Percentiles rank a stretch among this genome's conserved stretches.
Conservation (phyloP, 73 alveolate species). For the Diophrys appendiculata region DNA sequence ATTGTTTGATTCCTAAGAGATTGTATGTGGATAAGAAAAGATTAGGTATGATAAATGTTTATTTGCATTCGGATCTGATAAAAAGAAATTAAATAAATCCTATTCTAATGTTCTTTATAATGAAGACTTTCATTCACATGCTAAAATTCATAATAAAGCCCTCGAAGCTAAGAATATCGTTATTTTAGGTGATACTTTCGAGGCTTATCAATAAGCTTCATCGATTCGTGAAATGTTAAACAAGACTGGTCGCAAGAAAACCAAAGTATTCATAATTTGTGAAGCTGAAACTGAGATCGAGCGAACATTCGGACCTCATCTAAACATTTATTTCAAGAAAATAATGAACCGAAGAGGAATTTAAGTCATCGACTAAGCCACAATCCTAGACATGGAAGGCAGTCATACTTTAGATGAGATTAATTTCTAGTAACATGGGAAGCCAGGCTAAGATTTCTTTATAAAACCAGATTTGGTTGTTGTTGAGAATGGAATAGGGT, state of each 20-base stretch:
- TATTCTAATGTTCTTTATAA: slow-evolving; percentile 47
- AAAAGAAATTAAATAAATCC: slow-evolving; percentile 3
- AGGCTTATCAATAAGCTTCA: slow-evolving; percentile 50
- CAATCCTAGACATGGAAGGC: slow-evolving; percentile 22
- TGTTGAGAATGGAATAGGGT: slow-evolving; percentile 45
- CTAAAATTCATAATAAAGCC: slow-evolving; percentile 51
- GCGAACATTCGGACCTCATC: slow-evolving; percentile 15
- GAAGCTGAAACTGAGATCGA: slow-evolving; percentile 21
- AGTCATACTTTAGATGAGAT: slow-evolving; percentile 28
- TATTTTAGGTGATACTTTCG: slow-evolving; percentile 56
- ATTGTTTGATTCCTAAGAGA: slow-evolving; percentile 7
- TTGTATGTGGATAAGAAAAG: slow-evolving; percentile 16
- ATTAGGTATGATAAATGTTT: slow-evolving; percentile 40
- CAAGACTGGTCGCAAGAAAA: slow-evolving; percentile 2
- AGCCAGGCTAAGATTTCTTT: slow-evolving; percentile 25
- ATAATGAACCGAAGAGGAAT: slow-evolving; percentile 19
- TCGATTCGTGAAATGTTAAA: slow-evolving; percentile 43
- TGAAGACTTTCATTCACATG: slow-evolving; percentile 56
- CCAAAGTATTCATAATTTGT: slow-evolving; percentile 25
- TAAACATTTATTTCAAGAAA: not conserved
- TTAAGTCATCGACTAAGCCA: slow-evolving; percentile 27
- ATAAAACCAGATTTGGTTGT: slow-evolving; percentile 52
- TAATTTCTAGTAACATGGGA: slow-evolving; percentile 11
- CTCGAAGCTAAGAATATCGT: slow-evolving; percentile 41
- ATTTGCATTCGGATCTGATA: slow-evolving; percentile 50